Conservation (phyloP, 1,284 basidiomycete species). For the Cystobasidium slooffiae region DNA sequence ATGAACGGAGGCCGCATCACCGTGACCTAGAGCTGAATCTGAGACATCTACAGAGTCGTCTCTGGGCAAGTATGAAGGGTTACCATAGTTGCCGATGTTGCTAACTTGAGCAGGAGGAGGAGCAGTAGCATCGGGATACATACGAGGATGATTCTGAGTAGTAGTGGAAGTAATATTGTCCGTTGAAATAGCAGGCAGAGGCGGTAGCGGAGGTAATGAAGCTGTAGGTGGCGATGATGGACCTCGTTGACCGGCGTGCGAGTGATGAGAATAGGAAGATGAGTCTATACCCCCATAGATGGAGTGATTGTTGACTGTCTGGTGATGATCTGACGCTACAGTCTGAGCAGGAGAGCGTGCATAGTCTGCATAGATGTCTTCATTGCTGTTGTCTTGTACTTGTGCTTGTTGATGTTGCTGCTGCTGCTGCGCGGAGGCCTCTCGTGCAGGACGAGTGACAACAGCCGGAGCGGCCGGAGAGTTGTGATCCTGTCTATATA, state of each 20-base stretch:
- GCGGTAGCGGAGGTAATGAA: constrained; percentile 6
- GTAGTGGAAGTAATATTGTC: neutral
- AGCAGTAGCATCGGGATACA: constrained; percentile 1
- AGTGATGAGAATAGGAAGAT: constrained; percentile 18
- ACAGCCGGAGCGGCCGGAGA: neutral
- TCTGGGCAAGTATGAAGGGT: constrained; percentile 16
- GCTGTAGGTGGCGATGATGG: constrained; percentile 5
- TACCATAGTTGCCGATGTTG: neutral
- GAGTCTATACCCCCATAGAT: constrained; percentile 27
- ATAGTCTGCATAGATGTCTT: constrained; percentile 26
- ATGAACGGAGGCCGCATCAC: constrained; percentile 15
- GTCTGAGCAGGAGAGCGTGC: neutral
- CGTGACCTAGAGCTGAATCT: constrained; percentile 11
- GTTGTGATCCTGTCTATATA: constrained; percentile 8
- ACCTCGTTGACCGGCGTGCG: constrained; percentile 7
- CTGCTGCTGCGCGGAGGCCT: neutral
- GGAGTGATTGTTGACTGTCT: neutral
- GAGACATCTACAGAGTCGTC: constrained; percentile 28
- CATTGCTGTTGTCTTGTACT: neutral
- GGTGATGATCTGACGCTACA: neutral
- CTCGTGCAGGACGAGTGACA: neutral
- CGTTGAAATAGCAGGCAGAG: neutral
- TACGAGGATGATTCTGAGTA: constrained; percentile 8
- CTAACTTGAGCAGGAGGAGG: neutral
- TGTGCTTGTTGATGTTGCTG: neutral